Percentiles rank a stretch among this genome's conserved stretches.
Conservation (phyloP, 2,329 filamentous ascomycete species). For the Hortaea werneckii region DNA sequence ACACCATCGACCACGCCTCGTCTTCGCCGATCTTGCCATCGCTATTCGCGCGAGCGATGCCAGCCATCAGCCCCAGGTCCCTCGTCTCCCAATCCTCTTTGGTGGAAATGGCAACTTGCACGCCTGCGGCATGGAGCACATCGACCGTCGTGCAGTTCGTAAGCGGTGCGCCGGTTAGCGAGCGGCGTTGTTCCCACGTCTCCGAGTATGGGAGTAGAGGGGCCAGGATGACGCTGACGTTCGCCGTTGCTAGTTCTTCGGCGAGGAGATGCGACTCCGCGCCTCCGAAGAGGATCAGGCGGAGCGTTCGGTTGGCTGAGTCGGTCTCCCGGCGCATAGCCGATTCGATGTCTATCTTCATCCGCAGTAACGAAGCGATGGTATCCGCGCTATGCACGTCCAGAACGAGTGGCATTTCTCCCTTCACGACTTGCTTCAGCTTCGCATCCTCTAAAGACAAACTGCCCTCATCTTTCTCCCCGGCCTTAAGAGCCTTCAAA, state of each 20-base stretch:
- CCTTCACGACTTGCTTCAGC: constrained; percentile 39
- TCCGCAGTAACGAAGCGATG: constrained; percentile 48
- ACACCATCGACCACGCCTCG: constrained; percentile 48
- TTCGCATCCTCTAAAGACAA: constrained; percentile 37
- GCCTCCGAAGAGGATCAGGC: constrained; percentile 50
- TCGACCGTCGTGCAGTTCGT: constrained; percentile 56
- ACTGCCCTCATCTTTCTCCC: constrained; percentile 32
- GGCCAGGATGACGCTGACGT: constrained; percentile 50
- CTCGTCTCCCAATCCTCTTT: constrained; percentile 54
- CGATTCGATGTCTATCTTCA: constrained; percentile 49
- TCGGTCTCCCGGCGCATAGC: constrained; percentile 11
- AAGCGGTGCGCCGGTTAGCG: constrained; percentile 53
- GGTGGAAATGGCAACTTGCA: constrained; percentile 48
- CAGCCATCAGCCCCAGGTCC: constrained; percentile 50
- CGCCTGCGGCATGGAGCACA: constrained; percentile 47
- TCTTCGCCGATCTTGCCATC: constrained; percentile 44
- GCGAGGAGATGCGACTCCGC: constrained; percentile 55
- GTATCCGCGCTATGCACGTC: constrained; percentile 53
- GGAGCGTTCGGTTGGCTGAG: constrained; percentile 9
- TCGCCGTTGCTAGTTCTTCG: constrained; percentile 44
- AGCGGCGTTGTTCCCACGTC: constrained; percentile 52
- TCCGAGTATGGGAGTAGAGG: constrained; percentile 47
- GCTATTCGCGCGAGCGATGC: constrained; percentile 49
- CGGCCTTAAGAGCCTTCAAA: constrained; percentile 38
- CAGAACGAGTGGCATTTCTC: constrained; percentile 46